Base-by-base conservation (phyloP, 2,329 filamentous ascomycete species). In the Aspergillus cejpii region DNA sequence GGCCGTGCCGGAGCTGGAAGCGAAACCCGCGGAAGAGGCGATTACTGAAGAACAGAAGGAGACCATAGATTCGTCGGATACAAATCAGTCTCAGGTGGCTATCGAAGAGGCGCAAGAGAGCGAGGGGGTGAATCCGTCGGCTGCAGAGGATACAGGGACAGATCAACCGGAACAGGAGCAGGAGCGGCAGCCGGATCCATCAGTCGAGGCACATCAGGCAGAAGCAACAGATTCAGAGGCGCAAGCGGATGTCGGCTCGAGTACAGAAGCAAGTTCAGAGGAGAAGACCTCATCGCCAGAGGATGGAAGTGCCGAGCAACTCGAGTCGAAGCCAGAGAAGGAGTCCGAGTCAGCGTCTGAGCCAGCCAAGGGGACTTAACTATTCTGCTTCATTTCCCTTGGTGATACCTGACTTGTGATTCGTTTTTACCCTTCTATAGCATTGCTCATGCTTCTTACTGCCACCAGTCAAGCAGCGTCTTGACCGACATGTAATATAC, bases 401-500 rank as follows among this genome's bases (percentile, higher is more conserved):
- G n/a, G n/a, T n/a, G n/a, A n/a, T n/a, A 39, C 17, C 14, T 11
- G 34, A 17, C 21, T 6, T 14, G 26, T 34, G 14, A 17, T 29
- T 42, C 17, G 21, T 15, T 31, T 29, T 24, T 31, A 31, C 19
- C 39, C 26, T 37, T 39, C 38, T 44, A 14, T 23, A 29, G 21
- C 37, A 24, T 28, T 28, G 26, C 39, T 34, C 23, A 44, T 28
- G 26, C 26, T n/a, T 28, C 11, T 28, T 47, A 28, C 20, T 41
- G 28, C 36, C 26, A 37, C 31, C n/a, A n/a, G 23, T 38, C 21
- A 17, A 37, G 20, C 42, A 20, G 39, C 17, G 24, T 20, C 45
- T 37, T 29, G 15, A 33, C 28, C 47, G 48, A 49, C 48, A 39
- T 39, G 53, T 56, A 56, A 53, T 51, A 47, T 53, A 56, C 44